phyloP scores from a whole-genome alignment of 441 rosid genomes.

The Populus trichocarpa region DNA sequence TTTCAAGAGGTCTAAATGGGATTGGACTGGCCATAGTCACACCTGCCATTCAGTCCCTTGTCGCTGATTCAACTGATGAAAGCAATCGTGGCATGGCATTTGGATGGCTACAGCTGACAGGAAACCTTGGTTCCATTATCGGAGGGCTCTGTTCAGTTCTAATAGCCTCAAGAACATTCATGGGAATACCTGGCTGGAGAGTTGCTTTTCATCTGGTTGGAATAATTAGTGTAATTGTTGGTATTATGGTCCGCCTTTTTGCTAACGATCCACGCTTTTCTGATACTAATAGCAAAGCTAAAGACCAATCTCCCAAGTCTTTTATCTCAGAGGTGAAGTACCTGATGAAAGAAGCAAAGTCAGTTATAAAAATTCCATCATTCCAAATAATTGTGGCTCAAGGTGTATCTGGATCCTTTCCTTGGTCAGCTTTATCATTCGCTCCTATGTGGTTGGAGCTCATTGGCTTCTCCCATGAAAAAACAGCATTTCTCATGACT shows the following conservation, averaged over 20 bases:
- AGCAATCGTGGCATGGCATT: conserved; percentile 70
- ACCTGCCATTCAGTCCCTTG: conserved; percentile 73
- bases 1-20: conserved; percentile 77
- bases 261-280: conserved; percentile 56
- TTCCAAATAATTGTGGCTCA: conserved; percentile 79
- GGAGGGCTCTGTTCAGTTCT: conserved; percentile 57
- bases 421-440: conserved; percentile 72
- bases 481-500: conserved; percentile 51
- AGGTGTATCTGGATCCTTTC: conserved; percentile 71
- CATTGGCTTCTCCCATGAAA: conserved; percentile 63
- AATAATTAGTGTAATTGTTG: conserved; percentile 54
- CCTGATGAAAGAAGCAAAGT: conserved; percentile 50
- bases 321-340: conserved; percentile 46
- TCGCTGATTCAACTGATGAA: conserved; percentile 76
- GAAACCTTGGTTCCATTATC: conserved; percentile 53
- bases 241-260: conserved; percentile 48
- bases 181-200: conserved; percentile 75
- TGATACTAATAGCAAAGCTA: conserved; percentile 12
- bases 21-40: conserved; percentile 69
- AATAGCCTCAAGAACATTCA: conserved; percentile 57
- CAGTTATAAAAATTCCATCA: conserved; percentile 61
- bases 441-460: conserved; percentile 81
- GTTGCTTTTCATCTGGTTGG: conserved; percentile 63
- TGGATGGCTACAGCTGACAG: conserved; percentile 71
- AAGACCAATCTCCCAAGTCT: conserved; percentile 17